phyloP scores from a whole-genome alignment of 2,329 filamentous ascomycete species.

The Talaromyces sp. region DNA sequence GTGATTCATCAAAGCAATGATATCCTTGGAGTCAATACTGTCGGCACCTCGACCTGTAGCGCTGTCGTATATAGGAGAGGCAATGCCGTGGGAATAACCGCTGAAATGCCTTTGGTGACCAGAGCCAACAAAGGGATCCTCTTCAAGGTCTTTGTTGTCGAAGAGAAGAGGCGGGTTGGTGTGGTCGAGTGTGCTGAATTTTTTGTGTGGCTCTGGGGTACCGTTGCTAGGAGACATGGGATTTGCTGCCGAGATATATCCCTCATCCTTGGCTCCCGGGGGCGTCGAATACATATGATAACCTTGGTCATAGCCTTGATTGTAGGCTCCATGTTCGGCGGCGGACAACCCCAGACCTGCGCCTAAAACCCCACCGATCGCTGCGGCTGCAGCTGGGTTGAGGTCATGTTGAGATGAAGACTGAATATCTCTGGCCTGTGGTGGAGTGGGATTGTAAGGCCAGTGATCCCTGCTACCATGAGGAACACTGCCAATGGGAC shows the following conservation, averaged over 20 bases:
- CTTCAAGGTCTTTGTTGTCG: slow-evolving; percentile 49
- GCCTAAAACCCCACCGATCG: slow-evolving; percentile 43
- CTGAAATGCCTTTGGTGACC: slow-evolving; percentile 66
- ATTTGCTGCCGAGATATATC: slow-evolving; percentile 78
- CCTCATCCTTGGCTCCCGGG: slow-evolving; percentile 73
- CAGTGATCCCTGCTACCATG: slow-evolving; percentile 51
- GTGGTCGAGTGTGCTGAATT: slow-evolving; percentile 51
- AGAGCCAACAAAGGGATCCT: slow-evolving; percentile 60
- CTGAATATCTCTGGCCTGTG: slow-evolving; percentile 43
- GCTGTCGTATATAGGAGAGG: slow-evolving; percentile 84
- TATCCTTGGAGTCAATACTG: slow-evolving; percentile 90
- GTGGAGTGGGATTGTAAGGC: slow-evolving; percentile 56
- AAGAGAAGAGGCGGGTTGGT: slow-evolving; percentile 51
- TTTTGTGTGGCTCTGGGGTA: slow-evolving; percentile 46
- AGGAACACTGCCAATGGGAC: slow-evolving; percentile 59
- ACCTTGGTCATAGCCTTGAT: slow-evolving; percentile 62
- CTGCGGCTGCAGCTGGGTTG: slow-evolving; percentile 26
- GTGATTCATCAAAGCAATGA: slow-evolving; percentile 96
- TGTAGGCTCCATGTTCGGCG: slow-evolving; percentile 53
- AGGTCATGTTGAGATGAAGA: slow-evolving; percentile 26
- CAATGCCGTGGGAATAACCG: slow-evolving; percentile 88
- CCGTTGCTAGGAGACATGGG: slow-evolving; percentile 50
- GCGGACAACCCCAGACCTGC: slow-evolving; percentile 49
- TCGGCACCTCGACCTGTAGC: slow-evolving; percentile 85
- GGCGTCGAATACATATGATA: slow-evolving; percentile 48